Evolutionary conservation across 1,284 basidiomycete species (phyloP).

Genomic region (Sporisorium graminicola): DNA sequence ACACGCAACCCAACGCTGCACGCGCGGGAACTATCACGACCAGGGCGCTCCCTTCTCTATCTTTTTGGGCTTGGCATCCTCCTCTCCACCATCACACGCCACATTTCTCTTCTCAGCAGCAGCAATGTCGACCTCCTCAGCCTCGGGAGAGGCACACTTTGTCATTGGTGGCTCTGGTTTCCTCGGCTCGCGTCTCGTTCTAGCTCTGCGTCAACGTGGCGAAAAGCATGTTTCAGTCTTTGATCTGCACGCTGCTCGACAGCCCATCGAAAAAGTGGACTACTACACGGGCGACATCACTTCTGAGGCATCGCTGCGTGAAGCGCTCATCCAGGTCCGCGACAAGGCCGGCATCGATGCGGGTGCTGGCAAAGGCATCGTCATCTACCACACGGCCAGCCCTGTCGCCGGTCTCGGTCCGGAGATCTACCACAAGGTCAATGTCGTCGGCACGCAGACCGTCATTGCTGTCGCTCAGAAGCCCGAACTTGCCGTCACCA

Average conservation of each 20-base stretch:
- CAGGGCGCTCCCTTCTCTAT: neutral
- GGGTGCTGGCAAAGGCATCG: slow-evolving; percentile 38
- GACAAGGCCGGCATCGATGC: slow-evolving; percentile 49
- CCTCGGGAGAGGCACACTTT: slow-evolving; percentile 65
- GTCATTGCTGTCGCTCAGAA: slow-evolving; percentile 82
- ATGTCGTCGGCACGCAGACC: slow-evolving; percentile 89
- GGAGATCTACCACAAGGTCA: slow-evolving; percentile 89
- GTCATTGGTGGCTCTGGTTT: slow-evolving; percentile 68
- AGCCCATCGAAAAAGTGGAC: slow-evolving; percentile 56
- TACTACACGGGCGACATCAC: slow-evolving; percentile 68
- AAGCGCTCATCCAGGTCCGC: slow-evolving; percentile 47
- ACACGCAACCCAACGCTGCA: neutral
- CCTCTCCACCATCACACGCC: neutral
- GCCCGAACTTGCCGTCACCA: slow-evolving; percentile 75
- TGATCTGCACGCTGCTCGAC: slow-evolving; percentile 55
- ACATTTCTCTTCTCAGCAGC: neutral
- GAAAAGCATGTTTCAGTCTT: slow-evolving; percentile 64
- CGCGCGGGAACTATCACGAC: neutral
- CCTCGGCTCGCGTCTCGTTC: slow-evolving; percentile 65
- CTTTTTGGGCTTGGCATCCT: too few species aligned
- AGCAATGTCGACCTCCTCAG: slow-evolving; percentile 60
- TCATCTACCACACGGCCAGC: slow-evolving; percentile 92
- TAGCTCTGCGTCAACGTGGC: slow-evolving; percentile 63
- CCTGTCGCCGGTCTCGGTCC: slow-evolving; percentile 78
- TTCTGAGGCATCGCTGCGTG: slow-evolving; percentile 37